phyloP scores from a whole-genome alignment of 2,329 filamentous ascomycete genomes.

The Beauveria caledonica region DNA sequence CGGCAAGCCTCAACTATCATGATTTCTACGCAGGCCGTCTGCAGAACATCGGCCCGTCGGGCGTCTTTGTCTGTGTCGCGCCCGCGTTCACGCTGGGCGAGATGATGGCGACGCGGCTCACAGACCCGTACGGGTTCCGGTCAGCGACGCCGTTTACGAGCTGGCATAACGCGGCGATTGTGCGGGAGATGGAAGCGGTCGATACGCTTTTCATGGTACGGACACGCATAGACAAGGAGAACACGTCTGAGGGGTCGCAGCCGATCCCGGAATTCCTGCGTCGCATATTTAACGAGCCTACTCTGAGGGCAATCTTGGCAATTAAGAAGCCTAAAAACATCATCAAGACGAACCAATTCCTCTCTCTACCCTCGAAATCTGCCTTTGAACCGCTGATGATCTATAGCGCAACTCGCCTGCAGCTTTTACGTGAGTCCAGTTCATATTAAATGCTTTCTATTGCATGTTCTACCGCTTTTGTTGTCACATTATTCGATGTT shows the following conservation, averaged over 20 bases:
- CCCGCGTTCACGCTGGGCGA: conserved; percentile 20
- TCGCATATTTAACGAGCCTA: background rate
- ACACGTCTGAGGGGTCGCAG: background rate
- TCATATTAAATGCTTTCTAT: background rate
- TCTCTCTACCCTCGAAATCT: background rate
- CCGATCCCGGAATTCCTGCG: background rate
- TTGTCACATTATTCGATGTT: background rate
- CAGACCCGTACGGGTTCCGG: conserved; percentile 11
- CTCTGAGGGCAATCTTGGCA: background rate
- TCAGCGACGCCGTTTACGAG: background rate
- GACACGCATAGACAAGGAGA: too few species aligned
- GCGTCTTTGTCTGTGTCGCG: conserved; percentile 19
- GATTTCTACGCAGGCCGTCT: conserved; percentile 18
- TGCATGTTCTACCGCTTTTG: background rate
- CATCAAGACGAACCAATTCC: conserved; percentile 15
- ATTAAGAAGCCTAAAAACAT: conserved; percentile 10
- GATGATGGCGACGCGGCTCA: conserved; percentile 5
- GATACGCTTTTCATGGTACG: background rate
- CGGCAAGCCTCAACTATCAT: conserved; percentile 20
- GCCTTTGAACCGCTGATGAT: conserved; percentile 14
- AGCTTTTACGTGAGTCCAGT: conserved; percentile 16
- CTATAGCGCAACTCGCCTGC: conserved; percentile 11
- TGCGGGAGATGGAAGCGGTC: conserved; percentile 12
- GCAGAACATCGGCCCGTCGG: conserved; percentile 14
- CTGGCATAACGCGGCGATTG: conserved; percentile 14